phyloP scores from a whole-genome alignment of 345 rosid species.

The Brassica juncea region DNA sequence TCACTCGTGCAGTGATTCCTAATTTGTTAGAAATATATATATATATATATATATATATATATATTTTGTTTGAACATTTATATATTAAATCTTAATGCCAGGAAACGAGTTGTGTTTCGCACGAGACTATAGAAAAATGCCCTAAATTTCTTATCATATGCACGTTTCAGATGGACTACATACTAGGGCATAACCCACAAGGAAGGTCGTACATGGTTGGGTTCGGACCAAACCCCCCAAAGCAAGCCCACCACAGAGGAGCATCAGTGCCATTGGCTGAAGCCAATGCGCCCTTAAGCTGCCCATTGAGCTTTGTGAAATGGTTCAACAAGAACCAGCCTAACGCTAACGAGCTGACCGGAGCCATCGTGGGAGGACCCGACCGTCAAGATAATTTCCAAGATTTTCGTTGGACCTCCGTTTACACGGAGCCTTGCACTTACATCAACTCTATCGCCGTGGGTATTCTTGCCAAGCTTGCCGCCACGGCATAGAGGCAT shows the following conservation, averaged over 20 bases:
- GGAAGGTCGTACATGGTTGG: slow-evolving; percentile 94
- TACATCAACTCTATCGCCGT: slow-evolving; percentile 73
- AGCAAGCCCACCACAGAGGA: slow-evolving; percentile 84
- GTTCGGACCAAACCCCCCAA: slow-evolving; percentile 75
- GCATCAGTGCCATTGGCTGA: slow-evolving; percentile 56
- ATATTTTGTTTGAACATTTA: neutral
- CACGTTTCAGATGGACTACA: slow-evolving; percentile 71
- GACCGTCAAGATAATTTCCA: slow-evolving; percentile 64
- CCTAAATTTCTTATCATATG: neutral
- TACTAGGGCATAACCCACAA: slow-evolving; percentile 72
- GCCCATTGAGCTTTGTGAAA: slow-evolving; percentile 65
- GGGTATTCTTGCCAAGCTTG: slow-evolving; percentile 77
- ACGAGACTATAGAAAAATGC: neutral
- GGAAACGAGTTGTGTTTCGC: neutral
- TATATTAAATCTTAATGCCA: neutral
- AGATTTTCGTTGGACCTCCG: slow-evolving; percentile 63
- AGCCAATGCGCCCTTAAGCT: slow-evolving; percentile 35
- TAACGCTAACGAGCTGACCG: slow-evolving; percentile 79
- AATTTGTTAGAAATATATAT: neutral
- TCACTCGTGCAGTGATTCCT: neutral
- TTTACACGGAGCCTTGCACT: slow-evolving; percentile 87
- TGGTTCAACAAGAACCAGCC: slow-evolving; percentile 54
- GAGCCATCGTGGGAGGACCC: slow-evolving; percentile 91
- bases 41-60: too few species aligned
- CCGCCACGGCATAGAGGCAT: slow-evolving; percentile 37